phyloP scores from a whole-genome alignment of 1,284 basidiomycete species.

The Pyrrhoderma noxium region DNA sequence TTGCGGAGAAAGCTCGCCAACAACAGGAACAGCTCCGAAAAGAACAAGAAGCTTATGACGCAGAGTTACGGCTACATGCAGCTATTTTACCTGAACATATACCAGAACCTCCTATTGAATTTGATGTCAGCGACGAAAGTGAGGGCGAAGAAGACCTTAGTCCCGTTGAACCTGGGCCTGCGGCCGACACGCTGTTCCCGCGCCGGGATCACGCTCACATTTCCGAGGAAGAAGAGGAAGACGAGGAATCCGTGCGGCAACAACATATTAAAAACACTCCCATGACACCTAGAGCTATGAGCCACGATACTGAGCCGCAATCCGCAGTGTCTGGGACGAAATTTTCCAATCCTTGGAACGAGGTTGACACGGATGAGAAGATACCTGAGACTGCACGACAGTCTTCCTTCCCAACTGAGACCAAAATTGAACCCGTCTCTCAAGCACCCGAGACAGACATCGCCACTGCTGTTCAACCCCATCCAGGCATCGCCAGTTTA shows the following conservation, averaged over 20 bases:
- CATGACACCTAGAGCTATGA: constrained; percentile 5
- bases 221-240: constrained; percentile 56
- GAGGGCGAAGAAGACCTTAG: constrained; percentile 54
- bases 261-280: constrained; percentile 10
- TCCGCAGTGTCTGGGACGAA: constrained; percentile 1
- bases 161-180: constrained; percentile 21
- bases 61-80: constrained; percentile 16
- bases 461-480: constrained; percentile 15
- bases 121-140: constrained; percentile 78
- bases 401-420: constrained; percentile 11
- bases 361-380: constrained; percentile 4
- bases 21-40: constrained; percentile 39
- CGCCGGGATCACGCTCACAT: constrained; percentile 44
- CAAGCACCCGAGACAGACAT: not conserved
- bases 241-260: constrained; percentile 26
- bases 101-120: constrained; percentile 58
- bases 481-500: constrained; percentile 6
- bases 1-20: constrained; percentile 68
- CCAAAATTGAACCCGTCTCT: not conserved
- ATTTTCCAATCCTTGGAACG: constrained; percentile 5
- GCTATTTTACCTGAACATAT: constrained; percentile 26
- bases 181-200: constrained; percentile 12
- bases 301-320: not conserved
- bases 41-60: constrained; percentile 43
- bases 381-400: constrained; percentile 13